Percentiles rank a stretch among this genome's conserved stretches.
phyloP scores from a whole-genome alignment of 1,139 yeast genomes.

The Wickerhamomyces sp. region DNA sequence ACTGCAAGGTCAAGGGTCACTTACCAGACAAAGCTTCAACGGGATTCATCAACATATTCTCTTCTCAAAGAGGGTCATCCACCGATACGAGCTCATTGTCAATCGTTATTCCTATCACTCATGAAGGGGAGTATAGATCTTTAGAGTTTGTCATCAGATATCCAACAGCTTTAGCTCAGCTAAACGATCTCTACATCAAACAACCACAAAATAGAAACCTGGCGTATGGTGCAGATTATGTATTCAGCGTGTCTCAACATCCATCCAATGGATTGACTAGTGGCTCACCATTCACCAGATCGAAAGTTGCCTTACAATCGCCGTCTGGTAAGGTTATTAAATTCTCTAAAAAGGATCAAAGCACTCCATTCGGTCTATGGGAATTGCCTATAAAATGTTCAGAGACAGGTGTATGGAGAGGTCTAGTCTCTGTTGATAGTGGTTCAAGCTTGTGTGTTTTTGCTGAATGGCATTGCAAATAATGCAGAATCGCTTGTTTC shows the following conservation, averaged over 20 bases:
- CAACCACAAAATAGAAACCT: slow-evolving; percentile 78
- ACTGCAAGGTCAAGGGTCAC: slow-evolving; percentile 74
- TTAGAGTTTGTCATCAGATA: slow-evolving; percentile 66
- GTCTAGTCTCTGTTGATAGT: slow-evolving; percentile 73
- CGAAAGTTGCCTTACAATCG: slow-evolving; percentile 65
- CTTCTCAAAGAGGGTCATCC: slow-evolving; percentile 65
- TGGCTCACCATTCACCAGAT: slow-evolving; percentile 32
- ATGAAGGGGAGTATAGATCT: slow-evolving; percentile 58
- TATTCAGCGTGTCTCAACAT: slow-evolving; percentile 58
- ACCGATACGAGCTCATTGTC: slow-evolving; percentile 59
- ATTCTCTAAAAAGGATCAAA: slow-evolving; percentile 43
- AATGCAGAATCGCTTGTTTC: slow-evolving; percentile 10
- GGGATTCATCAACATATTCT: slow-evolving; percentile 73
- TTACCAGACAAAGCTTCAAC: slow-evolving; percentile 63
- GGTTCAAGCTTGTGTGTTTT: slow-evolving; percentile 86
- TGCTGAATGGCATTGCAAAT: slow-evolving; percentile 80
- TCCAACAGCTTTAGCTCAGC: slow-evolving; percentile 65
- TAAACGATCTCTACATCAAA: slow-evolving; percentile 72
- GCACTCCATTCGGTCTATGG: slow-evolving; percentile 50
- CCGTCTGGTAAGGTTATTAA: slow-evolving; percentile 79
- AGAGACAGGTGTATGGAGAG: slow-evolving; percentile 80
- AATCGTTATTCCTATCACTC: slow-evolving; percentile 72
- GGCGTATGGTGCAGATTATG: slow-evolving; percentile 52
- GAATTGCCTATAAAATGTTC: slow-evolving; percentile 52
- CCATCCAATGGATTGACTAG: slow-evolving; percentile 51